These are phyloP conservation scores for Puccinia horiana DNA, from an alignment of 1,284 basidiomycete genomes.

Conservation along the genomic window DNA sequence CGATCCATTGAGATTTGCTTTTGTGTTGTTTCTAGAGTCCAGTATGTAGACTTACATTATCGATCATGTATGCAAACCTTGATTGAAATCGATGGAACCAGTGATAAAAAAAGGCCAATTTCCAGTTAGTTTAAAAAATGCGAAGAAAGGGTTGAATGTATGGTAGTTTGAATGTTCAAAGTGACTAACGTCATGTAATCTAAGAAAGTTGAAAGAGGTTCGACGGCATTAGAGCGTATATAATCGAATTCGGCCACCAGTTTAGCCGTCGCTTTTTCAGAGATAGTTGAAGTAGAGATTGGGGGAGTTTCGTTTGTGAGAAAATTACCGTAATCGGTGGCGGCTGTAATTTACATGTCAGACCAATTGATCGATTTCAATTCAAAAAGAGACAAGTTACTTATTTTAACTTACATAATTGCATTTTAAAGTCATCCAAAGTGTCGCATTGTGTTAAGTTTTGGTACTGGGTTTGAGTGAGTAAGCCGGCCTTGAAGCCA, in stretches of 20 bases:
- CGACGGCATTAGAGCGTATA: constrained; percentile 83
- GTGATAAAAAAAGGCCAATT: not conserved
- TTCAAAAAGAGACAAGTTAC: not conserved
- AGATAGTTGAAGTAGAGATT: constrained; percentile 88
- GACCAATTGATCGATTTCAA: too few relatives aligned
- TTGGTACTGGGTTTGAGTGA: constrained; percentile 83
- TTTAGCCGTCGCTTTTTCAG: constrained; percentile 89
- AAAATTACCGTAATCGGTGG: constrained; percentile 98
- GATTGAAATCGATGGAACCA: not conserved
- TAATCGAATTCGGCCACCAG: constrained; percentile 98
- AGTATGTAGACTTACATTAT: constrained; percentile 67
- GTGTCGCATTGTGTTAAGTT: constrained; percentile 97
- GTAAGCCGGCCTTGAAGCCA: constrained; percentile 89
- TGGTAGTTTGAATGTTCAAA: not conserved
- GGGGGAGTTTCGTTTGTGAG: constrained; percentile 95
- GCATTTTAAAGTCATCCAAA: constrained; percentile 74
- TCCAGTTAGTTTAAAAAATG: not conserved
- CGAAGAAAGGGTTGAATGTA: not conserved
- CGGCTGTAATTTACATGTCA: too few relatives aligned
- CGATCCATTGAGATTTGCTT: not conserved
- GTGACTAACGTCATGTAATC: constrained; percentile 86
- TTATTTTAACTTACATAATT: constrained; percentile 54
- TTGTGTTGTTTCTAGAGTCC: not conserved
- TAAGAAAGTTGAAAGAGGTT: constrained; percentile 86
- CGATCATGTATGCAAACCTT: constrained; percentile 99